Evolutionary conservation across 2,329 filamentous ascomycete genomes (phyloP), one percentile per base, ranked within the genome.

Genomic region (Colletotrichum eleusines): DNA sequence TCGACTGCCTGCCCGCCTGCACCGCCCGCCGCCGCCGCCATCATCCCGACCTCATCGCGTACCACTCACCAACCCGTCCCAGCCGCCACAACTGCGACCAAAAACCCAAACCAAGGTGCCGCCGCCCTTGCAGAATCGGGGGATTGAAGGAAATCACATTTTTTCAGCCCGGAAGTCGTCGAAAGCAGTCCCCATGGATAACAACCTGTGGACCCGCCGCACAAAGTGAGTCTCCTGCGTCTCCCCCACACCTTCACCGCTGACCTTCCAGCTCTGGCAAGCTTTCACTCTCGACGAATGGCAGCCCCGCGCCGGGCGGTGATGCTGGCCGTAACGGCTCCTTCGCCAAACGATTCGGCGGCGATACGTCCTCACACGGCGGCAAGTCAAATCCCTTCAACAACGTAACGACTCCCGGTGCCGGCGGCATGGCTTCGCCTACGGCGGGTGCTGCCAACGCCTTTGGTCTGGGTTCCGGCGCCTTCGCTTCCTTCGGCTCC

Each of bases 401-500:
- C 80, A 86, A 90, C 76, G 89, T 93, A 75, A 90, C 93, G 59
- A 91, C 92, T 71, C 89, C 92, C 76, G 90, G 89, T 72, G 88
- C 87, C 61, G 89, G 89, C 68, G 89, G 89, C 69, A 84, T 94
- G 66, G 87, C 91, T 44, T 95, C 94, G 12, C 94, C 94, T 18
- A 94, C 92, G 16, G 87, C 89, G 64, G 88, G 88, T 75, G 94
- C 93, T 66, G 94, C 94, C 23, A 95, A 92, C 77, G 95, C 95
- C 69, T 99, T 99, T 82, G 95, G 94, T 61, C 86, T 99, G 72
- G 96, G 96, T 50, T 97, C 94, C 23, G 96, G 96, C 76, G 96
- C 96, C 66, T 99, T 99, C 80, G 95, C 95, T 48, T 97, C 95
- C n/a, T 97, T 97, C 81, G 95, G 95, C 31, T 89, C 92, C 40